These are phyloP conservation scores for Murraya paniculata DNA, from an alignment of 345 rosid species.

Conservation along the genomic window DNA sequence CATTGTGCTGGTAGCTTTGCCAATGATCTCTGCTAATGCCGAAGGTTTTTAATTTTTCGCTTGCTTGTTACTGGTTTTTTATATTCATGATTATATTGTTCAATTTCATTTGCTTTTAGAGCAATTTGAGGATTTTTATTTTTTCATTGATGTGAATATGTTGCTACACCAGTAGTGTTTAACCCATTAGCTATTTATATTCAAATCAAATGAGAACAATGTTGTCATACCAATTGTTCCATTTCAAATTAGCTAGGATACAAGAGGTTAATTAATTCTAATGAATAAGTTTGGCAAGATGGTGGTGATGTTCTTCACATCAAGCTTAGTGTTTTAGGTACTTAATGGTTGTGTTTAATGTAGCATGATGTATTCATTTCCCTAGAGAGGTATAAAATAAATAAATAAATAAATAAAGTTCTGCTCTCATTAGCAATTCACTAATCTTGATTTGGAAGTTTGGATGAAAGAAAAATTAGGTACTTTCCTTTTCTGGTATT, in stretches of 20 bases:
- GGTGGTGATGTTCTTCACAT: not conserved
- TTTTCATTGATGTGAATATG: too few species aligned
- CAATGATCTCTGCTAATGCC: not conserved
- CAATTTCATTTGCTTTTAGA: not conserved
- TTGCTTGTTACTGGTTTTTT: not conserved
- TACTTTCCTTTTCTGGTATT: not conserved
- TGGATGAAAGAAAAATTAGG: not conserved
- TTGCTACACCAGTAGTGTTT: too few species aligned
- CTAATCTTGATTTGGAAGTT: not conserved
- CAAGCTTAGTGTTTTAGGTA: not conserved
- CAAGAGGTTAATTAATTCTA: too few species aligned
- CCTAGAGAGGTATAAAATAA: too few species aligned
- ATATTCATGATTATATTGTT: not conserved
- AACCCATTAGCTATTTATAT: not conserved
- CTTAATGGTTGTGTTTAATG: not conserved
- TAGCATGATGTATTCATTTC: not conserved
- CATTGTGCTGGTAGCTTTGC: not conserved
- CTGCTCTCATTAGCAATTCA: not conserved
- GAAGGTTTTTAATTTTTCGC: not conserved
- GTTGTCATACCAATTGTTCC: not conserved
- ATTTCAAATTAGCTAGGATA: too few species aligned
- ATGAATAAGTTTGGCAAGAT: not conserved
- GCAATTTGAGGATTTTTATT: too few species aligned
- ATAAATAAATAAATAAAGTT: not conserved
- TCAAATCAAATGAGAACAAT: not conserved